Conservation (phyloP, 2,329 filamentous ascomycete species). For the Verticillium nonalfalfae region DNA sequence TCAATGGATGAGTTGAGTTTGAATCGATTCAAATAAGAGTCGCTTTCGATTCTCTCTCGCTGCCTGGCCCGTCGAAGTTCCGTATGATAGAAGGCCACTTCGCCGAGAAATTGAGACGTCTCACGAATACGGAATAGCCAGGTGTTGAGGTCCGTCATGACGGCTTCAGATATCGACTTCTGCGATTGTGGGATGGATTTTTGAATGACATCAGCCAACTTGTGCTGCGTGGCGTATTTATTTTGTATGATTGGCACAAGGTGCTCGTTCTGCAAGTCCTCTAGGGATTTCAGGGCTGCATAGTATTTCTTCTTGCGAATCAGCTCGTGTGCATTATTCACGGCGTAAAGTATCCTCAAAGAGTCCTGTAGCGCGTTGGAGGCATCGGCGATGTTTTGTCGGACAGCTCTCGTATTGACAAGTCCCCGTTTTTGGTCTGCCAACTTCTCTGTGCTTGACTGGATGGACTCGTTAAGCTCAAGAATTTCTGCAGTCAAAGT, state of each 20-base stretch:
- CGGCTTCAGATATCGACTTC: slow-evolving; percentile 87
- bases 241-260: slow-evolving; percentile 65
- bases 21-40: slow-evolving; percentile 72
- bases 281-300: slow-evolving; percentile 83
- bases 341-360: slow-evolving; percentile 82
- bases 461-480: slow-evolving; percentile 88
- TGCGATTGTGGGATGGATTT: slow-evolving; percentile 91
- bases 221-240: slow-evolving; percentile 89
- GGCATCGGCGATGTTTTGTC: slow-evolving; percentile 93
- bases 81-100: slow-evolving; percentile 95
- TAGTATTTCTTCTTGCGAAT: slow-evolving; percentile 93
- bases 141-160: slow-evolving; percentile 94
- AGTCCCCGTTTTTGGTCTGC: slow-evolving; percentile 91
- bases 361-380: slow-evolving; percentile 85
- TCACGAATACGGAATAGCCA: slow-evolving; percentile 95
- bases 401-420: slow-evolving; percentile 84
- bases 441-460: slow-evolving; percentile 87
- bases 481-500: slow-evolving; percentile 85
- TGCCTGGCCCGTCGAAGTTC: slow-evolving; percentile 79
- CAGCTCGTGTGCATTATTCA: slow-evolving; percentile 91
- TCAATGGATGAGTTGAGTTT: slow-evolving; percentile 95
- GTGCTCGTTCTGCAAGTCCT: slow-evolving; percentile 94
- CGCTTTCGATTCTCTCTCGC: slow-evolving; percentile 71
- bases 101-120: slow-evolving; percentile 90
- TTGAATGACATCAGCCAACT: slow-evolving; percentile 91